Conservation (phyloP, 768 basidiomycete genomes). For the Hygrophorus pudorinus region DNA sequence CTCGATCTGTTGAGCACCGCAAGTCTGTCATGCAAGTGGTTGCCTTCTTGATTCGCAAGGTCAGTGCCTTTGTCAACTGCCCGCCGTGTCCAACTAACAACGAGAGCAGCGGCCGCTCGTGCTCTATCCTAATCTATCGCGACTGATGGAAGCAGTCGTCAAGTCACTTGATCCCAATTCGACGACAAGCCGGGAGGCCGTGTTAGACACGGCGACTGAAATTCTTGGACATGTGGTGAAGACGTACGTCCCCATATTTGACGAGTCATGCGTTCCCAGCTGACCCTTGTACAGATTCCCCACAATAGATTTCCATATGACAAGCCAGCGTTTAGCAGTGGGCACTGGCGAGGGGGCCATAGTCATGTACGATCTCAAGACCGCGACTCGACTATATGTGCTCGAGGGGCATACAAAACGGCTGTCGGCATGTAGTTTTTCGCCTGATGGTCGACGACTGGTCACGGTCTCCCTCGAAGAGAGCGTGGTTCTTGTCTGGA, state of each 20-base stretch:
- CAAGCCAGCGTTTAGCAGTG: constrained; percentile 80
- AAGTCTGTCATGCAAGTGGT: constrained; percentile 89
- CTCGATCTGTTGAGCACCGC: constrained; percentile 63
- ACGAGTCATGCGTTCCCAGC: not conserved
- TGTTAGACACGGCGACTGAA: constrained; percentile 86
- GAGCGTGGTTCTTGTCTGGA: constrained; percentile 83
- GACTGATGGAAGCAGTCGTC: constrained; percentile 89
- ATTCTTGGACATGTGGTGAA: constrained; percentile 92
- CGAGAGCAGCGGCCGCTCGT: constrained; percentile 63
- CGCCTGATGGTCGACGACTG: constrained; percentile 84
- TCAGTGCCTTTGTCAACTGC: constrained; percentile 12
- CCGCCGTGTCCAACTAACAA: not conserved
- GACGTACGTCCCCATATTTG: constrained; percentile 42
- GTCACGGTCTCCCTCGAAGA: constrained; percentile 85
- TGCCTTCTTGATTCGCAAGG: constrained; percentile 89
- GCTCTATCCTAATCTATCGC: constrained; percentile 73
- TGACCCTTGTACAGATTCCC: constrained; percentile 52
- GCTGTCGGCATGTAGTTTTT: constrained; percentile 82
- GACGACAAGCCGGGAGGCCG: constrained; percentile 66
- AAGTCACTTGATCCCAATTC: constrained; percentile 92
- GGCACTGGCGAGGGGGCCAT: constrained; percentile 93
- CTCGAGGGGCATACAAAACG: constrained; percentile 83
- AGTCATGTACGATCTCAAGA: constrained; percentile 94
- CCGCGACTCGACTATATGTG: constrained; percentile 89
- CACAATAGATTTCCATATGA: constrained; percentile 86